Base-by-base conservation (phyloP, 2,329 filamentous ascomycete genomes). In the Lachnellula willkommii region DNA sequence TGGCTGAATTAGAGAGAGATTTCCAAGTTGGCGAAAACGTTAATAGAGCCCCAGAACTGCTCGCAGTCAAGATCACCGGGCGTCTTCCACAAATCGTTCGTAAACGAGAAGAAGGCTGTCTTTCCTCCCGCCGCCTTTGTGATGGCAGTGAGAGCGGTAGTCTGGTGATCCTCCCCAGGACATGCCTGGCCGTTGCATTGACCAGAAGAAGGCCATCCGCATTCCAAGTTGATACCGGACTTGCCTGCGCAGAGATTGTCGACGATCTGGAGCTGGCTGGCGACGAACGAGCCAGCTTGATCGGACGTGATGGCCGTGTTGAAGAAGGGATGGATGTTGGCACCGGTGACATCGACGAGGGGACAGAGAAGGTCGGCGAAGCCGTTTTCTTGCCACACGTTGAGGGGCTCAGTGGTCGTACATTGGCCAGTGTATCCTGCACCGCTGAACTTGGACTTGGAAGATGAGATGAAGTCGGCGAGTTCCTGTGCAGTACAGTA, bases 271-370 rank as follows among this genome's bases (percentile, higher is more conserved):
- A 96, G 82, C 80, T 96, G 85, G 66, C 78, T 70, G 63, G 79
- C 75, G 66, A 92, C 88, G 72, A 96, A 96, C 52, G 76, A 71
- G 70, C 93, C 93, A 54, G 92, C 91, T 50, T 80, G 68, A 4
- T 74, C 67, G 58, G 91, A 81, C 24, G 74, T 69, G 62, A 86
- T 80, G 56, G 80, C 76, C 47, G 83, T 70, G 79, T 95, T 95
- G 87, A 96, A 97, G 87, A 88, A 96, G 65, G 92, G 85, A 78
- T 97, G 92, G 68, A 95, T 84, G 81, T 96, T 96, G 74, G 84
- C 85, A 73, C 87, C 89, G 39, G 90, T 81, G 59, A 95, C 77
- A 70, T 96, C 91, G 57, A 96, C 79, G 66, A 79, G 81, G 37
- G 68, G 66, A 81, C 93, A 96, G 60, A 96, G 80, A 32, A 32